Evolutionary conservation across 2,329 filamentous ascomycete genomes (phyloP), one percentile per base, ranked within the genome.

Genomic region (Keithomyces neogunnii): DNA sequence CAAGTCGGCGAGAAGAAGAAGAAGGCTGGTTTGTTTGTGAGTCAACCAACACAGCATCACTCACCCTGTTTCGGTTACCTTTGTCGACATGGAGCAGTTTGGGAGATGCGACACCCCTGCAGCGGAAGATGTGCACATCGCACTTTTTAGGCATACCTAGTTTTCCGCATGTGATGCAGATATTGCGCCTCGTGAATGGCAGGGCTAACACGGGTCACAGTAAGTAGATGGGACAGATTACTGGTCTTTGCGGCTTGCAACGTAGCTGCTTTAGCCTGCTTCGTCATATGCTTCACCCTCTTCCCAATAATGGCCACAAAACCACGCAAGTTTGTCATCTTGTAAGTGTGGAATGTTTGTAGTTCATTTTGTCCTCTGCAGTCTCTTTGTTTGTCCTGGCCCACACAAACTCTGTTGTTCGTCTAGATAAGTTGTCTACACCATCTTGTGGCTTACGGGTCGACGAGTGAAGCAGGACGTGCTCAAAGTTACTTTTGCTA

Each of bases 191-290:
- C 66, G 70, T 66, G 62, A 47, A 62, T 62, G 64, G 63, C 50
- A 62, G 53, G 56, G 55, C 66, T 70, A 67, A 70, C 66, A 54
- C 56, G 50, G 52, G 63, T 50, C 63, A 65, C 71, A 97, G 93
- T 99, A 75, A 96, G 89, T 73, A 83, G 92, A 73, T 97, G 92
- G 93, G 93, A 99, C 73, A 88, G 92, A 52, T 74, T 97, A 65
- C 78, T 99, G 67, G 81, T 97, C 63, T 99, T 99, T 71, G 85
- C 81, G 58, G 89, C 85, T 64, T 95, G 92, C 74, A 95, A 96
- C 71, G 70, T 96, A 61, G 90, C 86, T 55, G 90, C 93, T 57
- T 77, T 89, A 57, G 89, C 88, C 59, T 92, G 95, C 75, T 97
- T 99, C 75, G 82, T 95, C 67, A 83, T 95, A 62, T 91, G 88